Conservation (phyloP, 257 asterid species). For the Solanum lignicaule region DNA sequence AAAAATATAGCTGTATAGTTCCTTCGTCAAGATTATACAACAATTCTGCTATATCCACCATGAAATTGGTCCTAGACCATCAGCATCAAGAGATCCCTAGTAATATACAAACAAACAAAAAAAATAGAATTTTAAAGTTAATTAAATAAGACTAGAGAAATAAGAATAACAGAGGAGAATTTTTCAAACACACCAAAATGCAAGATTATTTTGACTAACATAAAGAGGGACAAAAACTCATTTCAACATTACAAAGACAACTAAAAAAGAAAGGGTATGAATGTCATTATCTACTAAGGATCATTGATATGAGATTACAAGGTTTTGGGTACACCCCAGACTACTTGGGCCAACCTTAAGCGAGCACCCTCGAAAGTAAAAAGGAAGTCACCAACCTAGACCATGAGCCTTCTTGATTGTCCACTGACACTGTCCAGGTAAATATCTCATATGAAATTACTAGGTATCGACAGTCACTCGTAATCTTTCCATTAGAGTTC, state of each 20-base stretch:
- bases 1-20: not conserved
- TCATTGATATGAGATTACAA: not conserved
- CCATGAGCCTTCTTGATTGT: not conserved
- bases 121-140: not conserved
- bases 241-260: not conserved
- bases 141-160: not conserved
- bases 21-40: not conserved
- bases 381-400: not conserved
- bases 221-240: not conserved
- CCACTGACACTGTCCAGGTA: not conserved
- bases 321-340: not conserved
- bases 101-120: not conserved
- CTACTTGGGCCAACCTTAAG: not conserved
- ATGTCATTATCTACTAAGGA: not conserved
- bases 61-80: constrained; percentile 72
- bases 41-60: constrained; percentile 50
- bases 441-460: not conserved
- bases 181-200: not conserved
- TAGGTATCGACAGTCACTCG: not conserved
- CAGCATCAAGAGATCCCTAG: constrained; percentile 75
- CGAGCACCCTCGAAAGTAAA: not conserved
- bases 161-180: not conserved
- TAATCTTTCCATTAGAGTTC: not conserved
- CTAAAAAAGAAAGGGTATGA: not conserved
- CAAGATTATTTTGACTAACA: not conserved